Base-by-base conservation (phyloP, 2,329 filamentous ascomycete species). In the Conoideocrella luteorostrata region DNA sequence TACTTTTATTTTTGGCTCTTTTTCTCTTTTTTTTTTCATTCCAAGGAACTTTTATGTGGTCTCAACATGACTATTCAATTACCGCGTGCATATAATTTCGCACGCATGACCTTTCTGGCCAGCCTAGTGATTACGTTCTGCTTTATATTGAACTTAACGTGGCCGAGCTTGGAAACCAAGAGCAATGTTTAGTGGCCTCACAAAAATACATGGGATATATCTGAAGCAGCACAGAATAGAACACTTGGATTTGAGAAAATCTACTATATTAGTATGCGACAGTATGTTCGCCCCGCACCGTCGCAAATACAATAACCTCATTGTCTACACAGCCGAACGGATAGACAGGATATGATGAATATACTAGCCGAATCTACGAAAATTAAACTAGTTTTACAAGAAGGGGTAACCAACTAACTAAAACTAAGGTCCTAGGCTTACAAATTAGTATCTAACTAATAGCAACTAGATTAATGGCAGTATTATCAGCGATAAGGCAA, bases 171-270 rank as follows among this genome's bases (percentile, higher is more conserved):
- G n/a, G n/a, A n/a, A n/a, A n/a, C n/a, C n/a, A n/a, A n/a, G n/a
- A n/a, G n/a, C n/a, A n/a, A n/a, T n/a, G n/a, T n/a, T n/a, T n/a
- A 33, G 30, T 33, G 28, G 28, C 12, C 28, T n/a, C 12, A 13
- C 1, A n/a, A 12, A 13, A 7, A 5, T n/a, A 30, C 13, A 2
- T 6, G 13, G 34, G 40, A 43, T 29, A 23, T 43, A 12, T 43
- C 41, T 4, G 11, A 13, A 18, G 41, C 41, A 11, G 41, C 41
- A 7, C 41, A 43, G 7, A 43, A 43, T 13, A 9, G 24, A 17
- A 43, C 41, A 13, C 26, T 43, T 17, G 41, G 41, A 3, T 43
- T 43, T 15, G 41, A 43, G 13, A 43, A 38, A 21, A n/a, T 43
- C 6, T 43, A 37, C 24, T 43, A 38, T 7, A 43, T 43, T 4